Base-by-base conservation (phyloP, 257 asterid genomes). In the Solanum commersonii region DNA sequence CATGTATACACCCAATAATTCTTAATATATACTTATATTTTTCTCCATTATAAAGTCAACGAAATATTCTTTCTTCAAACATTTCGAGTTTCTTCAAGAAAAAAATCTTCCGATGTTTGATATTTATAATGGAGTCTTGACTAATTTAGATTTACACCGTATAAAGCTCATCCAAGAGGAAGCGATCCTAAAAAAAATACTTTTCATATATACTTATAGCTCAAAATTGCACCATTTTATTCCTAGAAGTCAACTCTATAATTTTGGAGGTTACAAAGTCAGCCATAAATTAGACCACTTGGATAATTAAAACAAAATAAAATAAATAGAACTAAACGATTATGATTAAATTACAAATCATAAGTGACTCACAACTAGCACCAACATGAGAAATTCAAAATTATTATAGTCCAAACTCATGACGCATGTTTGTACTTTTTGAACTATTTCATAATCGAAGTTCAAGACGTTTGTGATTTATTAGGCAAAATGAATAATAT, bases 41-140 rank as follows among this genome's bases (percentile, higher is more conserved):
- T 68, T 29, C 37, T 71, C 42, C n/a, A 71, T 20, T 74, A 34
- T 0, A 74, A 5, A 22, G 52, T 35, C 49, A 34, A 73, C 4
- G 3, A 34, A 34, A 20, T 73, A 73, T 73, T 10, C 18, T 35
- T n/a, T 35, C 20, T 35, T 74, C 18, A 5, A 10, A 74, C 82
- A 73, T 34, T 20, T 73, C 49, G 49, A 73, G 18, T 73, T 35
- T 74, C 10, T 14, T 35, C 29, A 59, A 59, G 27, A 22, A 59
- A 52, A 52, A 52, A 52, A 44, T 0, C 23, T 52, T 2, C 0
- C 0, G 22, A 49, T 49, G 22, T 49, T 49, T 0, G 0, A 52
- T 25, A 25, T 25, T 67, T 67, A 63, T 23, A 63, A 63, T 4
- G 2, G 0, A 4, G 0, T 1, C 7, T 20, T 7, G 31, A 63